Evolutionary conservation across 2,329 filamentous ascomycete genomes (phyloP), one percentile per base, ranked within the genome.

Genomic region (Fusarium penzigii): DNA sequence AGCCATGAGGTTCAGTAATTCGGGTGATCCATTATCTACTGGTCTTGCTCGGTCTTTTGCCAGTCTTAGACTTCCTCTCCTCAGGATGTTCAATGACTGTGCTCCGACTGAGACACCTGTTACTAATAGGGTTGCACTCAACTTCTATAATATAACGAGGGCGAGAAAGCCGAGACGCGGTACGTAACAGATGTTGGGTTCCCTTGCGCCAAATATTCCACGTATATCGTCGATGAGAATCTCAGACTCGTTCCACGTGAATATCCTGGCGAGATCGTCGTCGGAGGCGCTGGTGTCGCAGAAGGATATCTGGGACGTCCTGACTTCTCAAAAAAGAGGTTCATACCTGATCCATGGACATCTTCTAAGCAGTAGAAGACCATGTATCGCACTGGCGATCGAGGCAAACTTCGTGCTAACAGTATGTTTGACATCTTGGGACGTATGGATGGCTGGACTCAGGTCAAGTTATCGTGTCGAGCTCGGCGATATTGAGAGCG

Each of bases 391-490:
- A 61, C 59, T 2, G 57, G 59, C 3, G 59, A 62, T 17, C 39
- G 44, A 2, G 59, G 59, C 0, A 42, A 41, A 3, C 58, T 75
- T 20, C 50, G 50, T 1, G 17, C 51, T 0, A 67, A 75, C 29
- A 75, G 75, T 1, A 53, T 59, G 0, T 57, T 79, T 1, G 46
- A 68, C 1, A 62, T 73, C 29, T 48, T 68, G 6, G 73, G 74
- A 1, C 72, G 76, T 0, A 70, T 75, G 2, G 62, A 52, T 1
- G 74, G 73, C 4, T 75, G 79, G 46, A 74, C 70, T 1, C 71
- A 77, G 41, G 62, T 80, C 54, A 81, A 81, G 76, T 1, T 46
- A 75, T 3, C 70, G 76, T 1, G 71, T 81, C 20, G 78, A 83
- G 13, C 62, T 83, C 1, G 58, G 65, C 3, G 80, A 82, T 2